Conservation (phyloP, 2,329 filamentous ascomycete genomes). For the Ciborinia camelliae region DNA sequence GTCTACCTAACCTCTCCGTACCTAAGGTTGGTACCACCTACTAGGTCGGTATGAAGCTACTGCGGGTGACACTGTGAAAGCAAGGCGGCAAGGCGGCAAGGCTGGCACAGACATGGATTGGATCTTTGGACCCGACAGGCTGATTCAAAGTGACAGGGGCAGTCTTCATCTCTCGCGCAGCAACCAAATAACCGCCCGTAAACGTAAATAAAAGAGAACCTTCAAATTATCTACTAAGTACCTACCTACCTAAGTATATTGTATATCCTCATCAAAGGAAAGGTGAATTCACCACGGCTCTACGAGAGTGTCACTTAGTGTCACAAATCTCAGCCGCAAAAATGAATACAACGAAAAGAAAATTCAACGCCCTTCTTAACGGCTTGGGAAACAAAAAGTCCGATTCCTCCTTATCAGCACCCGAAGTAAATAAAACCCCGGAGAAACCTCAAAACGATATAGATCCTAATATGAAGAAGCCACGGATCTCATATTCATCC, state of each 20-base stretch:
- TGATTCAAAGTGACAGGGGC: conserved; percentile 3
- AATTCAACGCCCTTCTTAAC: conserved; percentile 74
- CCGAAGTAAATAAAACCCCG: conserved; percentile 40
- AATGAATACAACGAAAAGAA: conserved; percentile 78
- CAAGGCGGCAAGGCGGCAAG: neutral
- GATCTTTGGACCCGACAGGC: too few species aligned
- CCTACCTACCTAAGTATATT: too few species aligned
- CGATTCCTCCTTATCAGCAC: conserved; percentile 42
- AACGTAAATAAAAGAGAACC: neutral
- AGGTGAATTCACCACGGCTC: neutral
- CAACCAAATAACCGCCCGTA: neutral
- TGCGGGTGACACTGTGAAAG: neutral
- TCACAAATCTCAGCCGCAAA: neutral
- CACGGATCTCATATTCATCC: conserved; percentile 29
- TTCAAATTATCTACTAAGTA: neutral
- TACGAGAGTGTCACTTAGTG: conserved; percentile 6
- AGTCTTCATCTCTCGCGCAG: neutral
- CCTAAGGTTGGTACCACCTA: too few species aligned
- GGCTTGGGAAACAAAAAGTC: conserved; percentile 51
- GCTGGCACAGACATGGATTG: neutral
- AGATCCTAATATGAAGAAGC: conserved; percentile 34
- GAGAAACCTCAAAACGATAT: conserved; percentile 33
- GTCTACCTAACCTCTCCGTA: too few species aligned
- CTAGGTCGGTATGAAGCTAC: too few species aligned
- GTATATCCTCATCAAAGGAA: too few species aligned